Evolutionary conservation across 441 rosid species (phyloP), one percentile per base, ranked within the genome.

Genomic region (Corymbia calophylla): DNA sequence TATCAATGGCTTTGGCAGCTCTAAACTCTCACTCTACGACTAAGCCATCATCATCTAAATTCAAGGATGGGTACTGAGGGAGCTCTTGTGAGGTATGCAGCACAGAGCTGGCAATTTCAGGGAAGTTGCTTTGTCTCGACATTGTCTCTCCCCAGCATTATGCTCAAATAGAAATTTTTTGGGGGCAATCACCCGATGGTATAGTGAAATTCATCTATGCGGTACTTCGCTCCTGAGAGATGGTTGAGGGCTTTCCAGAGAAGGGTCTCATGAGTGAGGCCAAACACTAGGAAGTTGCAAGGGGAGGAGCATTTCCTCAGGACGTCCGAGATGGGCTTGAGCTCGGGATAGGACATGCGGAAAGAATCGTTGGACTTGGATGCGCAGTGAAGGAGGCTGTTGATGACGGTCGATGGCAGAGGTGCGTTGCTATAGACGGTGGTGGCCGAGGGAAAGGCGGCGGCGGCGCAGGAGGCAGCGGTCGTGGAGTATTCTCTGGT

Each of bases 181-280:
- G 23, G 77, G 77, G 44, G 44, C 12, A 32, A 66, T 66, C 39
- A 66, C 39, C 77, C 0, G 44, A 16, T n/a, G 32, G 73, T 16
- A 66, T 31, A 31, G 44, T 0, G 2, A 66, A 31, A 1, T 32
- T 68, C 47, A 32, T 68, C 44, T 0, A 17, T 17, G 35, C 25
- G 6, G 13, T 17, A 9, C 77, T 32, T 17, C 12, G 44, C 21
- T 32, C 32, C 7, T 0, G 44, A 68, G 77, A 7, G 77, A 68
- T 95, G 97, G 91, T 97, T 97, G 7, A 97, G 93, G 0, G 99
- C 93, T 80, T 94, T 96, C 99, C 99, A 97, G 90, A 97, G 95
- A 66, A 96, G 96, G 87, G 99, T 97, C 90, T 97, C 99, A 73
- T 92, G 98, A 1, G 98, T 96, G 10, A 97, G 93, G 9, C 99